Percentiles rank a stretch among this genome's conserved stretches.
phyloP scores from a whole-genome alignment of 2,329 filamentous ascomycete genomes.

The Diplodia scrobiculata region DNA sequence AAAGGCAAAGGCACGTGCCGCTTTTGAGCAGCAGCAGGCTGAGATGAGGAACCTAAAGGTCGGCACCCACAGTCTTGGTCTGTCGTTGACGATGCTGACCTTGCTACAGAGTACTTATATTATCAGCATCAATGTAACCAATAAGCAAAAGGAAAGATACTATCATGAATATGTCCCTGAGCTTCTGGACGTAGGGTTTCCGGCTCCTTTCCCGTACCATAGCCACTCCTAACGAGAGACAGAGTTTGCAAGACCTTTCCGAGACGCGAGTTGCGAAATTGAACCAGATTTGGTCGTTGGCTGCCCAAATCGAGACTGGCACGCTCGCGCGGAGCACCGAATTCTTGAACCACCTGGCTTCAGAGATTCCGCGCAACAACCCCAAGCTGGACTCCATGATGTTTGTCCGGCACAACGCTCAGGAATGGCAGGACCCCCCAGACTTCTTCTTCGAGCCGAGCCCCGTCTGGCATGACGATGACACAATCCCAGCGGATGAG shows the following conservation, averaged over 20 bases:
- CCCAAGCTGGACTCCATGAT: conserved; percentile 94
- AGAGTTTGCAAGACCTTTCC: conserved; percentile 80
- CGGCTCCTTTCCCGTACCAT: conserved; percentile 32
- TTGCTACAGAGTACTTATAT: conserved; percentile 78
- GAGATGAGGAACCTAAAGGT: conserved; percentile 95
- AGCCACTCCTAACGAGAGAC: neutral
- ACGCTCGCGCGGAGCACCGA: conserved; percentile 73
- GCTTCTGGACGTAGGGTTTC: conserved; percentile 71
- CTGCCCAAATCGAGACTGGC: conserved; percentile 76
- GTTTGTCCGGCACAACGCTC: conserved; percentile 92
- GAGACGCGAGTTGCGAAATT: conserved; percentile 83
- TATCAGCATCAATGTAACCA: conserved; percentile 93
- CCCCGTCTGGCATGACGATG: conserved; percentile 95
- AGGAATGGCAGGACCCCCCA: conserved; percentile 76
- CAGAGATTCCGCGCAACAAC: conserved; percentile 83
- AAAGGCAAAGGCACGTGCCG: conserved; percentile 85
- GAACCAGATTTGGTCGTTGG: conserved; percentile 82
- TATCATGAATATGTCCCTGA: conserved; percentile 97
- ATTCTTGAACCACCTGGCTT: conserved; percentile 70
- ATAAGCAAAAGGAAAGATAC: conserved; percentile 96
- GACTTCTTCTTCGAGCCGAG: conserved; percentile 91
- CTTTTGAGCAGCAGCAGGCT: conserved; percentile 86
- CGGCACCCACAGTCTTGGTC: neutral
- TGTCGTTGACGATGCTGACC: conserved; percentile 34
- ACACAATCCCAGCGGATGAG: conserved; percentile 81